Base-by-base conservation (phyloP, 164 flowering plant species). In the Santalum album region DNA sequence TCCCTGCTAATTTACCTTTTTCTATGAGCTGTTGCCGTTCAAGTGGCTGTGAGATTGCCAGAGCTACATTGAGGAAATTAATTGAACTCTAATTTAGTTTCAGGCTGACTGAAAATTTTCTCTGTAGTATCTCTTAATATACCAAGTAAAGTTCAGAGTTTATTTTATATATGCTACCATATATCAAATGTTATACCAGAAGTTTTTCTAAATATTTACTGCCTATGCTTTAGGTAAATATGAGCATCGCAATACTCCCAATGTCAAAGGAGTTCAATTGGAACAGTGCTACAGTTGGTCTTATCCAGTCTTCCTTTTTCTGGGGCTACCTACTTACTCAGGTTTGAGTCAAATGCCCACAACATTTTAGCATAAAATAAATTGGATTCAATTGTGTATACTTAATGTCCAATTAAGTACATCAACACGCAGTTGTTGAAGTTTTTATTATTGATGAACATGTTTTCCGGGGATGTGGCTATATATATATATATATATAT, bases 301-400 rank as follows among this genome's bases (percentile, higher is more conserved):
- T 92, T 42, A 92, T 92, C 59, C 99, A 92, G 71, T 92, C 99
- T 48, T 92, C 97, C 16, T 92, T 92, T 77, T 92, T 92, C 83
- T 92, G 99, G 96, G 95, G 96, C 53, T 86, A 84, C 72, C 67
- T 88, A 38, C 87, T 88, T 35, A 90, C 98, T 54, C 98, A 90
- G 94, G 98, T 90, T 25, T 66, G 55, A 51, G n/a, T 52, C 52
- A 19, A 21, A 15, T 1, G 45, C 45, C 15, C 12, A 20, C 14
- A n/a, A 16, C 6, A 27, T 36, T 59, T 44, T 27, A 22, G 17
- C 35, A 23, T 29, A 6, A 20, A 17, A n/a, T 0, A 40, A 55
- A 25, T 22, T 27, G 24, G 32, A 48, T 46, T 45, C 25, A 18
- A 29, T 2, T 20, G 17, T 36, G 36, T 35, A n/a, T 25, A 36